Evolutionary conservation across 2,329 filamentous ascomycete genomes (phyloP).

Genomic region (Curvularia verruculosa): DNA sequence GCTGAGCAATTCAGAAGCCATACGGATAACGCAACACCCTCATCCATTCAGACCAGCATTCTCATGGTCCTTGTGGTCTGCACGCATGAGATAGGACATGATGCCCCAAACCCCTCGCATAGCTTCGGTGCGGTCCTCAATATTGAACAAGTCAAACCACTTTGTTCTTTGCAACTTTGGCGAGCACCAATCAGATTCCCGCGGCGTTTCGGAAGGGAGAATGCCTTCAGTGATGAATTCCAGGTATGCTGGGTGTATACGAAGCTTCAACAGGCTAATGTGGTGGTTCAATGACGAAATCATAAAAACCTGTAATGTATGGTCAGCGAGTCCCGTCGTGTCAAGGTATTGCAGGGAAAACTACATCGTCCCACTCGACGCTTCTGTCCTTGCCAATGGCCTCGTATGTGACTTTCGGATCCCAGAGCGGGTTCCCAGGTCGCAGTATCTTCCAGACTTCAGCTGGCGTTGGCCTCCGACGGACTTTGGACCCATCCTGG

Average conservation of each 20-base stretch:
- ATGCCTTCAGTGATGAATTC: conserved; percentile 59
- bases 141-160: conserved; percentile 65
- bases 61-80: conserved; percentile 9
- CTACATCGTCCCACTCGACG: conserved; percentile 61
- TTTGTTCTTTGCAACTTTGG: conserved; percentile 61
- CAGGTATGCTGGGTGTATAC: conserved; percentile 62
- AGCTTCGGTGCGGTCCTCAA: conserved; percentile 61
- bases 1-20: background rate
- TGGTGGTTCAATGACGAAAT: conserved; percentile 68
- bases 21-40: background rate
- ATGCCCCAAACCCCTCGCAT: conserved; percentile 64
- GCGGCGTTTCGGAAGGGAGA: conserved; percentile 30
- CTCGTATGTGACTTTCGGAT: conserved; percentile 61
- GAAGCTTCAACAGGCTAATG: conserved; percentile 64
- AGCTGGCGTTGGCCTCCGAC: conserved; percentile 53
- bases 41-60: conserved; percentile 12
- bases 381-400: conserved; percentile 60
- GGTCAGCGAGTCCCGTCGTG: conserved; percentile 16
- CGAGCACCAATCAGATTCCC: conserved; percentile 54
- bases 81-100: conserved; percentile 59
- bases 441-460: conserved; percentile 62
- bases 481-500: conserved; percentile 36
- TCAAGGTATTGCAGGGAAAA: conserved; percentile 24
- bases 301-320: conserved; percentile 61
- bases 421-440: conserved; percentile 60